Evolutionary conservation across 176 grass and related monocot species (phyloP).

Genomic region (Zoysia pacifica): DNA sequence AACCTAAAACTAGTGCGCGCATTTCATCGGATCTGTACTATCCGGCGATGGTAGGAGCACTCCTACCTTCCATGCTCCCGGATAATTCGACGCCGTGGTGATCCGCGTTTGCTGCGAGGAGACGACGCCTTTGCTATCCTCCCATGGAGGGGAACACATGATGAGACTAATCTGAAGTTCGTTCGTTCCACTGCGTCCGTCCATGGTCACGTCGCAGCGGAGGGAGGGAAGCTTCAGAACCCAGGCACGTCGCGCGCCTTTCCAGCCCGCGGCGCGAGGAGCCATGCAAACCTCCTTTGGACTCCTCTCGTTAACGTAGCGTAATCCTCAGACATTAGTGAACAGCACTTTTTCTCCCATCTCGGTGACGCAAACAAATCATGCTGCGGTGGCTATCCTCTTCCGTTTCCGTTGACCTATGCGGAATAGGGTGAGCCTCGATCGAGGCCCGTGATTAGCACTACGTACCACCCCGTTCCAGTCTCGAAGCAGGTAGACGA

Average conservation of each 20-base stretch:
- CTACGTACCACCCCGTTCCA: neutral
- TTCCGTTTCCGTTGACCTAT: neutral
- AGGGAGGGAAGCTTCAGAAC: neutral
- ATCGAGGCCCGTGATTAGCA: neutral
- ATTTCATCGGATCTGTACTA: neutral
- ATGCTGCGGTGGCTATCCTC: neutral
- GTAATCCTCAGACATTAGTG: neutral
- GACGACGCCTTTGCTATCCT: no score
- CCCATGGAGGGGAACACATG: no score
- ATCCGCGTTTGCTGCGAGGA: no score
- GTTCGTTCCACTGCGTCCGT: no score
- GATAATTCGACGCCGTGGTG: no score
- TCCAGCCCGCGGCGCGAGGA: slow-evolving; percentile 21
- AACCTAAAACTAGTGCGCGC: neutral
- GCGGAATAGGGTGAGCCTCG: neutral
- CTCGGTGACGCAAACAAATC: neutral
- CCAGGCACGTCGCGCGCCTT: neutral
- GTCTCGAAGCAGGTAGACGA: neutral
- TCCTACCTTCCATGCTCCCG: no score
- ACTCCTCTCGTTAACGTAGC: neutral
- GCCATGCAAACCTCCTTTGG: neutral
- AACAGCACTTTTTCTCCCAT: neutral
- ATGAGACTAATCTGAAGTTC: no score
- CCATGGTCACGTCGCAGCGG: neutral
- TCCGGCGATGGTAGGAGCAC: no score